A percentile compares a stretch with the other conserved stretches of the same genome.
These are phyloP conservation scores for Cyberlindnera suaveolens DNA, from an alignment of 805 yeast genomes.

Conservation along the genomic window DNA sequence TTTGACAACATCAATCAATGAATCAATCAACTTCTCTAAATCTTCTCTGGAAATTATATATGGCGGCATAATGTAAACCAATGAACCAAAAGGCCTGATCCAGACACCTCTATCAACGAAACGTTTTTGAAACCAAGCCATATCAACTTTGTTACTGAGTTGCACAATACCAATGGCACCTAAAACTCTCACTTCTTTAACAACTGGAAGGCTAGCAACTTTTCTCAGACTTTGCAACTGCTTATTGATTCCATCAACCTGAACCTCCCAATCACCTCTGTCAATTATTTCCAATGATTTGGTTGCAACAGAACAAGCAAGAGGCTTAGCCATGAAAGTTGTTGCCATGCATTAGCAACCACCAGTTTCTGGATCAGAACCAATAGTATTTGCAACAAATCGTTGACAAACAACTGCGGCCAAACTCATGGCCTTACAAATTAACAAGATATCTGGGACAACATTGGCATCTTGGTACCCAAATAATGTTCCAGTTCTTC, in stretches of 20 bases:
- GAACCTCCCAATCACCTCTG: conserved; percentile 19
- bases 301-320: conserved; percentile 23
- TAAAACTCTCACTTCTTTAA: conserved; percentile 14
- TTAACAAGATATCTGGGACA: conserved; percentile 22
- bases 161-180: conserved; percentile 24
- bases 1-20: conserved; percentile 6
- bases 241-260: conserved; percentile 1
- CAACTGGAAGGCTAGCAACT: conserved; percentile 2
- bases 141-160: conserved; percentile 13
- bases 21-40: conserved; percentile 7
- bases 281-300: conserved; percentile 19
- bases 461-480: conserved; percentile 28
- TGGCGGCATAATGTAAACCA: conserved; percentile 25
- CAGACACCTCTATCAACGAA: conserved; percentile 15
- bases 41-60: conserved; percentile 18
- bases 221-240: neutral
- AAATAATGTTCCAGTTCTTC: conserved; percentile 13
- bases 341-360: conserved; percentile 27
- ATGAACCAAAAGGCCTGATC: conserved; percentile 21
- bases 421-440: conserved; percentile 22
- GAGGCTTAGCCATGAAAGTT: conserved; percentile 25
- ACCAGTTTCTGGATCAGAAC: conserved; percentile 13
- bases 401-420: conserved; percentile 18
- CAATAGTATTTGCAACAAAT: conserved; percentile 16
- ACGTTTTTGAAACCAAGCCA: conserved; percentile 18